Percentiles rank a stretch among this genome's conserved stretches.
Conservation (phyloP, 768 basidiomycete species). For the Lyophyllum decastes region DNA sequence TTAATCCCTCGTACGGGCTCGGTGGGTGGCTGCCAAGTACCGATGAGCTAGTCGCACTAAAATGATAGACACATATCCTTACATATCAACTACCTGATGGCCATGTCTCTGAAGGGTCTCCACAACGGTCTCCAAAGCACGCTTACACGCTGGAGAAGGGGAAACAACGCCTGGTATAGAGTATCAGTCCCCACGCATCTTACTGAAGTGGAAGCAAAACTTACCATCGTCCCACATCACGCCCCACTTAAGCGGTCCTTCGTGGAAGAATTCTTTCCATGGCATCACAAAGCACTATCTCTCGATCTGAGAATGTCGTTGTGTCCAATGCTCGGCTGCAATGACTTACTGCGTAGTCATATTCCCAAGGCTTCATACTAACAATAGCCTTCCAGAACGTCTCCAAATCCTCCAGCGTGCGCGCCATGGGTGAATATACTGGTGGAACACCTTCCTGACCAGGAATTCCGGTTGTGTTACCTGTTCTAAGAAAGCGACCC, state of each 20-base stretch:
- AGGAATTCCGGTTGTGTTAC: conserved; percentile 44
- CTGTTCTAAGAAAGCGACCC: conserved; percentile 48
- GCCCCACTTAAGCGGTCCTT: conserved; percentile 49
- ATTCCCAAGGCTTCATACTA: conserved; percentile 64
- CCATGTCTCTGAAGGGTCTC: conserved; percentile 44
- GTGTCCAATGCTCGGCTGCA: conserved; percentile 11
- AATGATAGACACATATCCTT: conserved; percentile 14
- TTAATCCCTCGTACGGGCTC: conserved; percentile 51
- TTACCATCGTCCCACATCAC: conserved; percentile 66
- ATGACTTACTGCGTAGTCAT: conserved; percentile 51
- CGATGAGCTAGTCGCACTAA: not conserved
- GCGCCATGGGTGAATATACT: conserved; percentile 62
- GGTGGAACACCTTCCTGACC: conserved; percentile 62
- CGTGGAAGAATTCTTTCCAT: conserved; percentile 33
- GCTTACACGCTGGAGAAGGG: conserved; percentile 59
- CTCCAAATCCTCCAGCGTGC: conserved; percentile 60
- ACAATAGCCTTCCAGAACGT: conserved; percentile 64
- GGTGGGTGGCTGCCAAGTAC: conserved; percentile 35
- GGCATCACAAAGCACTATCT: conserved; percentile 40
- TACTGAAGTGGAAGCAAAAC: conserved; percentile 13
- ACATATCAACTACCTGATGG: conserved; percentile 52
- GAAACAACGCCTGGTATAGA: conserved; percentile 45
- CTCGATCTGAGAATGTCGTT: not conserved
- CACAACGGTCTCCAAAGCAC: conserved; percentile 52
- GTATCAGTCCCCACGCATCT: not conserved